A percentile compares a stretch with the other conserved stretches of the same genome.
Evolutionary conservation across 495 filamentous ascomycete genomes (phyloP).

Genomic region (Umbilicaria muhlenbergii): DNA sequence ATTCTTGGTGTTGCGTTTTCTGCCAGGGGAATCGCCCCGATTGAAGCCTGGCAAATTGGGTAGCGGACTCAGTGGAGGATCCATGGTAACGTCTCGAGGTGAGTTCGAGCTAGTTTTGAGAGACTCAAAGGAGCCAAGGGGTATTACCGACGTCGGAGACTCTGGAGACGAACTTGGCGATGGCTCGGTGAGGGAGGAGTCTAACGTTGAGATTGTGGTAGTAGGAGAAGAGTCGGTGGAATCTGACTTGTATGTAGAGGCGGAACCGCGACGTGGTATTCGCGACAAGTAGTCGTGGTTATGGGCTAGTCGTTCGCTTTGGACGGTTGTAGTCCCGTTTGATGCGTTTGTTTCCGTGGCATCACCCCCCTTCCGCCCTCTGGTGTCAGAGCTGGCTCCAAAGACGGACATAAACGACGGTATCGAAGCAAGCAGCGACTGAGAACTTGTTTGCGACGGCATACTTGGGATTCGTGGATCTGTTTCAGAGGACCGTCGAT

Average conservation of each 20-base stretch:
- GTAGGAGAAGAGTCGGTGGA: conserved; percentile 92
- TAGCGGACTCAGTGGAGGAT: conserved; percentile 26
- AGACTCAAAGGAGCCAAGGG: conserved; percentile 35
- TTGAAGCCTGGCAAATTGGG: conserved; percentile 24
- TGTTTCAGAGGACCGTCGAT: too few species aligned
- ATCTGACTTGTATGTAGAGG: conserved; percentile 67
- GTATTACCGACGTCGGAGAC: conserved; percentile 52
- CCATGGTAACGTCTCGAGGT: conserved; percentile 10
- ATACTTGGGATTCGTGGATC: conserved; percentile 5
- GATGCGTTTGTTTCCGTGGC: conserved; percentile 1
- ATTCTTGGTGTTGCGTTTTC: conserved; percentile 84
- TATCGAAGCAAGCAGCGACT: conserved; percentile 14
- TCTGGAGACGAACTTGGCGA: conserved; percentile 89
- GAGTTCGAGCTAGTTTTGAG: conserved; percentile 3
- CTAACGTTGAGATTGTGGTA: conserved; percentile 85
- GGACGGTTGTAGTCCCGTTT: background rate
- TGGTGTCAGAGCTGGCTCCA: conserved; percentile 10
- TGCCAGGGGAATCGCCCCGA: conserved; percentile 42
- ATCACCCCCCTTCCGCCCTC: conserved; percentile 3
- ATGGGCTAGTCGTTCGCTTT: conserved; percentile 3
- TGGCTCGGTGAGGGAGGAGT: conserved; percentile 76
- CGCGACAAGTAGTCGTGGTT: conserved; percentile 19
- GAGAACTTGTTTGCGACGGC: conserved; percentile 15
- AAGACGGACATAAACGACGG: conserved; percentile 19
- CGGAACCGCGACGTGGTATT: conserved; percentile 22